A percentile compares a stretch with the other conserved stretches of the same genome.
Conservation (phyloP, 139 green algal genomes). For the Picochlorum costavermella region DNA sequence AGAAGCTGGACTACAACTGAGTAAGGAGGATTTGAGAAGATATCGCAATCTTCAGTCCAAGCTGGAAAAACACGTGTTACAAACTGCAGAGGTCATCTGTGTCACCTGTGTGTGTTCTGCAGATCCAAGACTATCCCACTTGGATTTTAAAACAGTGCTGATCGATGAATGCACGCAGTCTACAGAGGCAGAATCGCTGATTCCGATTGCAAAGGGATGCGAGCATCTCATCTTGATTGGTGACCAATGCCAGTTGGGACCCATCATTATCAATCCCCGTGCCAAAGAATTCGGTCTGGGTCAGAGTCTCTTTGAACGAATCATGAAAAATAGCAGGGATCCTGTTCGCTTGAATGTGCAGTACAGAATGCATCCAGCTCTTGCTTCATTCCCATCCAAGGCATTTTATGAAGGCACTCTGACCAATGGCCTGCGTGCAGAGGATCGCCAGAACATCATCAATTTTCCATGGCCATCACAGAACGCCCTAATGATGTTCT, state of each 20-base stretch:
- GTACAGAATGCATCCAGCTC: constrained; percentile 85
- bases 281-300: constrained; percentile 52
- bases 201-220: constrained; percentile 71
- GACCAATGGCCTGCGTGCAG: constrained; percentile 36
- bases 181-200: constrained; percentile 73
- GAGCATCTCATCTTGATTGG: constrained; percentile 80
- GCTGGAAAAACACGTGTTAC: constrained; percentile 78
- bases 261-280: constrained; percentile 61
- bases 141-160: constrained; percentile 67
- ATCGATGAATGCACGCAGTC: constrained; percentile 91
- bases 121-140: constrained; percentile 24
- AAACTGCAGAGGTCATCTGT: constrained; percentile 58
- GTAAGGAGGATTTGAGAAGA: constrained; percentile 77
- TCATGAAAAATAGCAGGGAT: constrained; percentile 50
- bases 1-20: constrained; percentile 75
- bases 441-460: constrained; percentile 36
- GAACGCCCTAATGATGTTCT: constrained; percentile 91
- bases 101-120: constrained; percentile 52
- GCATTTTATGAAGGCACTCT: constrained; percentile 53
- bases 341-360: constrained; percentile 80
- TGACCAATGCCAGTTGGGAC: constrained; percentile 73
- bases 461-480: constrained; percentile 71
- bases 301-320: constrained; percentile 70
- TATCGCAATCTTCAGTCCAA: constrained; percentile 47
- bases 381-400: constrained; percentile 43